Evolutionary conservation across 1,139 yeast genomes (phyloP).

Genomic region (Pichia sp.): DNA sequence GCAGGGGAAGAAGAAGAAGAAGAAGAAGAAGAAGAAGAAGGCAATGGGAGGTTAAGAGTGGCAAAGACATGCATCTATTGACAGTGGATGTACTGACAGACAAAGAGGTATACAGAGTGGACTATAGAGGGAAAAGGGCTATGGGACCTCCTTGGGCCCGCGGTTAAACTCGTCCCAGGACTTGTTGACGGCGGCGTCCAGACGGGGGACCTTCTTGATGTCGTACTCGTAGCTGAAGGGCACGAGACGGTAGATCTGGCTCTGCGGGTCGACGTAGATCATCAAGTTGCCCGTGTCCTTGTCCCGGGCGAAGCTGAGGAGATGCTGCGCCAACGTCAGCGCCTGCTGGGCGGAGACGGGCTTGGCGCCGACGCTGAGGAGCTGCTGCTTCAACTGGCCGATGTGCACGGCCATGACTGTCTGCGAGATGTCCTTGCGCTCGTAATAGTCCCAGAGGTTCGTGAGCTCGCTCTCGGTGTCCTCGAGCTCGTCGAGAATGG

Average conservation of each 20-base stretch:
- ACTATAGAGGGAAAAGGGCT: background rate
- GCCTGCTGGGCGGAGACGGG: conserved; percentile 19
- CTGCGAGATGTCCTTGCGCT: conserved; percentile 22
- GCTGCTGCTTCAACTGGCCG: conserved; percentile 21
- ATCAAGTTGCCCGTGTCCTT: conserved; percentile 16
- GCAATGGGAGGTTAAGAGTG: background rate
- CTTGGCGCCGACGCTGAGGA: conserved; percentile 15
- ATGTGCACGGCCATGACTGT: conserved; percentile 25
- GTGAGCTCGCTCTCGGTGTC: conserved; percentile 13
- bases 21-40: background rate
- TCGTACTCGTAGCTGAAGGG: conserved; percentile 24
- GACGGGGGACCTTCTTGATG: conserved; percentile 10
- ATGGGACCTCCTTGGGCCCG: background rate
- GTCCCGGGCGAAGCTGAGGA: conserved; percentile 16
- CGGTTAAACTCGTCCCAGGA: conserved; percentile 11
- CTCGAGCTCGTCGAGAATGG: conserved; percentile 8
- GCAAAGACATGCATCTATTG: background rate
- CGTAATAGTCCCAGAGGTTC: conserved; percentile 14
- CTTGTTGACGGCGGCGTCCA: conserved; percentile 4
- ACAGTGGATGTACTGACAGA: background rate
- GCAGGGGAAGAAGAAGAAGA: no score
- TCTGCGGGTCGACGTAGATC: conserved; percentile 16
- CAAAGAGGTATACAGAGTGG: no score
- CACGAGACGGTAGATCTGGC: conserved; percentile 16
- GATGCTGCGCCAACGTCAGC: conserved; percentile 12